These are phyloP conservation scores for Candida maesae DNA, from an alignment of 805 yeast species.

Conservation along the genomic window DNA sequence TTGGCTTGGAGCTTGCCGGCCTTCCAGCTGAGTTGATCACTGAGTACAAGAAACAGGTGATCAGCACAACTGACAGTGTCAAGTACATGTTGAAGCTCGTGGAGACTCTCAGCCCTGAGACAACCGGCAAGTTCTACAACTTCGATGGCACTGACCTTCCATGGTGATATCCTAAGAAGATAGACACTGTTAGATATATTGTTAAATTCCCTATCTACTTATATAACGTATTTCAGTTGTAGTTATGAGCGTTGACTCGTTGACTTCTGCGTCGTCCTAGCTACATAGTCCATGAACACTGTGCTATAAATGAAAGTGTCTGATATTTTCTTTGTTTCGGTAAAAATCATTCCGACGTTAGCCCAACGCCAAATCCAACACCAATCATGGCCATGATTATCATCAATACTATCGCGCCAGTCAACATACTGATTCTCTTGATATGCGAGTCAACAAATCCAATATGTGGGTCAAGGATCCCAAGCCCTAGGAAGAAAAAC, in stretches of 20 bases:
- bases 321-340: too few species aligned
- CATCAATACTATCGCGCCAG: conserved; percentile 18
- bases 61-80: not conserved
- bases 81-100: not conserved
- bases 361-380: conserved; percentile 45
- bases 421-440: conserved; percentile 19
- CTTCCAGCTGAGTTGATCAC: not conserved
- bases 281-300: too few species aligned
- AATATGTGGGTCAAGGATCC: conserved; percentile 20
- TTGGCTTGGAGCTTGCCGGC: not conserved
- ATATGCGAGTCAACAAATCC: conserved; percentile 8
- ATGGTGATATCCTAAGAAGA: conserved; percentile 5
- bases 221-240: too few species aligned
- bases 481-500: conserved; percentile 28
- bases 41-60: not conserved
- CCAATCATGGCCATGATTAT: conserved; percentile 38
- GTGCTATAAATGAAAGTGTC: too few species aligned
- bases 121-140: conserved; percentile 1
- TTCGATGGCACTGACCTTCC: not conserved
- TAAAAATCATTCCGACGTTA: not conserved
- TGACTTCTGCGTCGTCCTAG: too few species aligned
- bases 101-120: not conserved
- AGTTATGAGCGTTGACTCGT: too few species aligned
- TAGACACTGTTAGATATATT: too few species aligned
- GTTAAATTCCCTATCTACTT: too few species aligned